Base-by-base conservation (phyloP, 768 basidiomycete species). In the Lactarius hatsudake region DNA sequence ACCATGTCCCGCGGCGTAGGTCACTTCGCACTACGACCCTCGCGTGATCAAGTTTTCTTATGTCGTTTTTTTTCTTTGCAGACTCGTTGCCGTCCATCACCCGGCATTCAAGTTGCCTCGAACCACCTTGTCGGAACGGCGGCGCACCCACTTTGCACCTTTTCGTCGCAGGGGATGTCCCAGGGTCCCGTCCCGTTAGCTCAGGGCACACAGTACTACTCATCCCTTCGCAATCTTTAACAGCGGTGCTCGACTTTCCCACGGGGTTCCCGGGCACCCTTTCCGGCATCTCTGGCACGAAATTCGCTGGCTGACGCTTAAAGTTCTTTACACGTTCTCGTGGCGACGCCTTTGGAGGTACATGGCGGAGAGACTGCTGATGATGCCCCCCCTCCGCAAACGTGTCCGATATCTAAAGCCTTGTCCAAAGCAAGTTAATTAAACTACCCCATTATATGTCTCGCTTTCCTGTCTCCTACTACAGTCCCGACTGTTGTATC, bases 1-100 rank as follows among this genome's bases (percentile, higher is more conserved):
- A 23, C 51, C 5, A 58, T 36, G 55, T 51, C 55, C 56, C 55
- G 34, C 56, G n/a, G 10, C 3, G 65, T 66, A 59, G 4, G 65
- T 48, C 45, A 32, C 65, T 45, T 32, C 17, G 38, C 36, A 38
- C 36, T 7, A 26, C 5, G n/a, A 20, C n/a, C 4, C 4, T 36
- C 30, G 8, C 15, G n/a, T 8, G 12, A 18, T 26, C 30, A 15
- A 26, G 20, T 42, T 32, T 54, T n/a, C 64, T 65, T 17, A 48
- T 36, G 2, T 5, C 36, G 1, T 28, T 2, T 23, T 0, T 32
- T n/a, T 15, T 32, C 26, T 34, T 45, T 5, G 26, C 8, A 61
- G 54, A 48, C 26, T 18, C 3, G 4, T 34, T 9, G 18, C 28
- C 40, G 38, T 30, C n/a, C 34, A 26, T 32, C 36, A 18, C 15